A percentile compares a stretch with the other conserved stretches of the same genome.
Evolutionary conservation across 305 asterid species (phyloP).

Genomic region (Nicotiana rustica): DNA sequence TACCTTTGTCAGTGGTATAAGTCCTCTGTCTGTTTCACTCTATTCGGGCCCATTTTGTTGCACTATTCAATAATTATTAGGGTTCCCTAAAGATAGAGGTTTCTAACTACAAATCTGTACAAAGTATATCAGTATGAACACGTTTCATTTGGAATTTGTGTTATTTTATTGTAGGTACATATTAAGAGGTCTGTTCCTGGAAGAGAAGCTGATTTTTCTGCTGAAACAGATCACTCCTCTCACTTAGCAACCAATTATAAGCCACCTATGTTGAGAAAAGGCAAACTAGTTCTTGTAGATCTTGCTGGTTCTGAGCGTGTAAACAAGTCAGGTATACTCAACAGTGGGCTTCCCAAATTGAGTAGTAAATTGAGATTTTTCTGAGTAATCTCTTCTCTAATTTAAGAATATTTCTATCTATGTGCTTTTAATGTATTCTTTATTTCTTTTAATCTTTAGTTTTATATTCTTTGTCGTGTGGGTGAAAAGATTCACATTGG

Average conservation of each 20-base stretch:
- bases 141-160: slow-evolving; percentile 22
- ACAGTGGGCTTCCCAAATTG: neutral
- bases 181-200: slow-evolving; percentile 77
- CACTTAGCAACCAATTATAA: slow-evolving; percentile 63
- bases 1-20: neutral
- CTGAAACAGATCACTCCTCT: slow-evolving; percentile 62
- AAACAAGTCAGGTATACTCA: slow-evolving; percentile 82
- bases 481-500: neutral
- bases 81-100: neutral
- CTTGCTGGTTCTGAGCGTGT: slow-evolving; percentile 99
- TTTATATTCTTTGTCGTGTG: neutral
- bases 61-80: neutral
- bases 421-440: slow-evolving; percentile 3
- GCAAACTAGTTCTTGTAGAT: slow-evolving; percentile 94
- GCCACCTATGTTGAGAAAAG: slow-evolving; percentile 86
- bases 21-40: neutral
- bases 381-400: neutral
- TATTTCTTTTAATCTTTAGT: neutral
- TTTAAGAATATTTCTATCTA: neutral
- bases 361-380: slow-evolving; percentile 3
- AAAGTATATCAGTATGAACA: neutral
- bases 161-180: slow-evolving; percentile 68
- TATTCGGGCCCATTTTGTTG: neutral
- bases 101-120: neutral
- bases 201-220: slow-evolving; percentile 62